Conservation (phyloP, 352 stramenopile species). For the Globisporangium abappressorium region DNA sequence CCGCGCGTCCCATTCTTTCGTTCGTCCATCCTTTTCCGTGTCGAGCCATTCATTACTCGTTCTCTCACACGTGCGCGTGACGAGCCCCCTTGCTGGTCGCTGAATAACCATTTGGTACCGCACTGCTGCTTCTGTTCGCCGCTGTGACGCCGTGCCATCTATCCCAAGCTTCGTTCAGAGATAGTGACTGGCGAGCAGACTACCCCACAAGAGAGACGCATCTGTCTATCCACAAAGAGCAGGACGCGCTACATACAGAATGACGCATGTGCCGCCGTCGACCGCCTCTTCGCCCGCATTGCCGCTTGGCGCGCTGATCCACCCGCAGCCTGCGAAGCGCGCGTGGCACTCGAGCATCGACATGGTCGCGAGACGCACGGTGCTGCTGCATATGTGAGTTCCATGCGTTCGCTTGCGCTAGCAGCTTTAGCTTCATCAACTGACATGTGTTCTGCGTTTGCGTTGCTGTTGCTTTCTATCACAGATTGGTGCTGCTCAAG, state of each 20-base stretch:
- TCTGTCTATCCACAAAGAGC: background rate
- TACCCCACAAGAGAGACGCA: background rate
- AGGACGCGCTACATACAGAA: background rate
- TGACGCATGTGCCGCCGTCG: slow-evolving; percentile 10
- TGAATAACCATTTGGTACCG: background rate
- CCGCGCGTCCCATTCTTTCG: background rate
- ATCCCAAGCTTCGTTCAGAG: background rate
- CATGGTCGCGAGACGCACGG: slow-evolving; percentile 31
- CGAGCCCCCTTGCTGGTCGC: background rate
- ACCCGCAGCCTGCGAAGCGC: slow-evolving; percentile 22
- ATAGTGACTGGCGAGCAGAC: background rate
- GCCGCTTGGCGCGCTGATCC: slow-evolving; percentile 6
- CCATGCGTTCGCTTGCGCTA: background rate
- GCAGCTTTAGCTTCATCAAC: background rate
- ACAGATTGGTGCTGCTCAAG: slow-evolving; percentile 54
- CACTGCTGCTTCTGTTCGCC: background rate
- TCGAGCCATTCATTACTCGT: background rate
- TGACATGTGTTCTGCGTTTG: background rate
- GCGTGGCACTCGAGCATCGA: slow-evolving; percentile 44
- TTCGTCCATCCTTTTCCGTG: background rate
- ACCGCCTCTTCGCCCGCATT: background rate
- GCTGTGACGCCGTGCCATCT: background rate
- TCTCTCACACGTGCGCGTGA: no score
- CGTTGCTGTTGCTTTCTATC: background rate
- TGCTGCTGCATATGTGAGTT: slow-evolving; percentile 59